Percentiles rank a stretch among this genome's conserved stretches.
Evolutionary conservation across 495 filamentous ascomycete species (phyloP).

Genomic region (Penicillium lividum): DNA sequence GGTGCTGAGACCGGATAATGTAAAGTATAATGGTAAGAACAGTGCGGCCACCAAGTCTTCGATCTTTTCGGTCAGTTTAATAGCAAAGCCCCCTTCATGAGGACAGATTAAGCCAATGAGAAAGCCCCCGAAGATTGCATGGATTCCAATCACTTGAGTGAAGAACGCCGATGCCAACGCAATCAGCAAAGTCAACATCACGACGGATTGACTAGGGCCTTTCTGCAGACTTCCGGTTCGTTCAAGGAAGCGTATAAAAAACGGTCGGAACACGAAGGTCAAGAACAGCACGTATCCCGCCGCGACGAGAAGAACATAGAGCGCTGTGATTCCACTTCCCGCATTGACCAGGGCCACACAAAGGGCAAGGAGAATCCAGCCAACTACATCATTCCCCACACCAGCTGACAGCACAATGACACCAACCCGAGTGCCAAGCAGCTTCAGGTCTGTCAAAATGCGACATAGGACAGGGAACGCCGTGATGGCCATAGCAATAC

Average conservation of each 20-base stretch:
- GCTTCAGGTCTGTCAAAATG: slow-evolving; percentile 89
- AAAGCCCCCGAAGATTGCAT: slow-evolving; percentile 90
- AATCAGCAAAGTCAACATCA: slow-evolving; percentile 78
- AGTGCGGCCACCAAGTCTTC: slow-evolving; percentile 87
- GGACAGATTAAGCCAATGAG: slow-evolving; percentile 92
- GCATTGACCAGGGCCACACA: slow-evolving; percentile 95
- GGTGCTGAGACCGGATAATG: slow-evolving; percentile 86
- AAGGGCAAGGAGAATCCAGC: slow-evolving; percentile 91
- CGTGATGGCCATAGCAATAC: slow-evolving; percentile 92
- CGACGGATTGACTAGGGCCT: slow-evolving; percentile 84
- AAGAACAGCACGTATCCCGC: slow-evolving; percentile 79
- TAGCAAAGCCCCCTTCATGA: slow-evolving; percentile 91
- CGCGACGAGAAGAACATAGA: slow-evolving; percentile 80
- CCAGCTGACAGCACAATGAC: slow-evolving; percentile 91
- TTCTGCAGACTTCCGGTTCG: slow-evolving; percentile 80
- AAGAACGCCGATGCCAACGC: slow-evolving; percentile 88
- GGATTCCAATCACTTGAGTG: slow-evolving; percentile 88
- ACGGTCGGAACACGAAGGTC: slow-evolving; percentile 70
- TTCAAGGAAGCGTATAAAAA: slow-evolving; percentile 73
- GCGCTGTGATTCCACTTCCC: slow-evolving; percentile 75
- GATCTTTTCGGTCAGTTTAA: slow-evolving; percentile 93
- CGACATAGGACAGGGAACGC: slow-evolving; percentile 95
- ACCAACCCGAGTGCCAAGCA: slow-evolving; percentile 81
- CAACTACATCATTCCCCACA: slow-evolving; percentile 92
- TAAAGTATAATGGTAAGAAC: slow-evolving; percentile 95